Evolutionary conservation across 2,329 filamentous ascomycete species (phyloP).

Genomic region (Fonsecaea pedrosoi): DNA sequence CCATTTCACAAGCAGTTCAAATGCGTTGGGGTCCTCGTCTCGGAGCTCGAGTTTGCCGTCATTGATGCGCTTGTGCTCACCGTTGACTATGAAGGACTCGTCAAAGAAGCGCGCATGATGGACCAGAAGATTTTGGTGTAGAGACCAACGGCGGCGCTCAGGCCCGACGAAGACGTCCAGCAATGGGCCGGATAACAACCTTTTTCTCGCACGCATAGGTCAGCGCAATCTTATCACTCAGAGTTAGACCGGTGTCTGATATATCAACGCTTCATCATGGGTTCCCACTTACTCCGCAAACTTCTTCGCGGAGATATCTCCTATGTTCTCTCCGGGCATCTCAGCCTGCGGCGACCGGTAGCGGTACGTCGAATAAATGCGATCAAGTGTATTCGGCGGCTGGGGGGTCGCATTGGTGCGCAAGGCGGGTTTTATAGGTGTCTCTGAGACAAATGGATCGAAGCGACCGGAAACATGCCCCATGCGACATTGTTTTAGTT

Average conservation of each 20-base stretch:
- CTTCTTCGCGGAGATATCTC: slow-evolving; percentile 54
- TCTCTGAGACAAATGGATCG: slow-evolving; percentile 25
- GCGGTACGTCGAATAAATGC: slow-evolving; percentile 24
- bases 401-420: slow-evolving; percentile 22
- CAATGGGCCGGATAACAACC: slow-evolving; percentile 60
- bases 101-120: slow-evolving; percentile 59
- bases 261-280: neutral
- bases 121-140: slow-evolving; percentile 61
- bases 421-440: slow-evolving; percentile 16
- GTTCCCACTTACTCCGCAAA: slow-evolving; percentile 59
- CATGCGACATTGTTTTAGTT: slow-evolving; percentile 33
- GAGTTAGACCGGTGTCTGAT: slow-evolving; percentile 16
- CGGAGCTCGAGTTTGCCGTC: slow-evolving; percentile 54
- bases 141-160: slow-evolving; percentile 56
- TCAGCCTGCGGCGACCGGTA: slow-evolving; percentile 9
- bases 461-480: slow-evolving; percentile 20
- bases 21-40: slow-evolving; percentile 59
- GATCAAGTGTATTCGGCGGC: slow-evolving; percentile 22
- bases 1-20: slow-evolving; percentile 63
- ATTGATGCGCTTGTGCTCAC: slow-evolving; percentile 42
- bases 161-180: slow-evolving; percentile 60
- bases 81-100: slow-evolving; percentile 45
- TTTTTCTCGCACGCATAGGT: slow-evolving; percentile 40
- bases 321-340: slow-evolving; percentile 50
- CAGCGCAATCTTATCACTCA: slow-evolving; percentile 26